A percentile compares a stretch with the other conserved stretches of the same genome.
These are phyloP conservation scores for Linum usitatissimum DNA, from an alignment of 345 rosid genomes.

Conservation along the genomic window DNA sequence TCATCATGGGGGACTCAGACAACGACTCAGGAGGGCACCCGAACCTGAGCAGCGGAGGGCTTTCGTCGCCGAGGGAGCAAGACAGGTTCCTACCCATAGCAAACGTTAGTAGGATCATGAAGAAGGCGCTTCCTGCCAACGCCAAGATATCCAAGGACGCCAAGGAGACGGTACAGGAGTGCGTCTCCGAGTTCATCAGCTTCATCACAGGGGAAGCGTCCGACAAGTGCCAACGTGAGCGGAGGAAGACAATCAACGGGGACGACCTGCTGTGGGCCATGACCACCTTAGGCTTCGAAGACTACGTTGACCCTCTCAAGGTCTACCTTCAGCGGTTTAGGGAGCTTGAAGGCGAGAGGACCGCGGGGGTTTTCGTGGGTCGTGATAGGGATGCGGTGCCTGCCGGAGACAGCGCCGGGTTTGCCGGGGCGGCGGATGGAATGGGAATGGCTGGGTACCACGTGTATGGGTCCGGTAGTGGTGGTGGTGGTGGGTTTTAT, in stretches of 20 bases:
- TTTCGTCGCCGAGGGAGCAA: slow-evolving; percentile 9
- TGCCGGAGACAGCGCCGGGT: no score
- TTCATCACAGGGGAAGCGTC: slow-evolving; percentile 20
- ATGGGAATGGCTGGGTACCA: slow-evolving; percentile 5
- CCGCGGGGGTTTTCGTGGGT: background rate
- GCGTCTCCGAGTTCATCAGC: slow-evolving; percentile 23
- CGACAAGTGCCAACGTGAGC: slow-evolving; percentile 20
- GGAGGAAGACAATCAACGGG: slow-evolving; percentile 19
- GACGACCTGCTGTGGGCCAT: slow-evolving; percentile 22
- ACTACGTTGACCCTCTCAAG: slow-evolving; percentile 16
- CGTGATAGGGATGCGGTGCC: slow-evolving; percentile 17
- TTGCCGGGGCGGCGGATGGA: slow-evolving; percentile 5
- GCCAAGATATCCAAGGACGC: slow-evolving; percentile 21
- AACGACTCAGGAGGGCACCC: slow-evolving; percentile 16
- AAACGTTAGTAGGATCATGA: slow-evolving; percentile 21
- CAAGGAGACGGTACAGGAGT: slow-evolving; percentile 18
- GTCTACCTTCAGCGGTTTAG: slow-evolving; percentile 17
- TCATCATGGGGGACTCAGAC: slow-evolving; percentile 17
- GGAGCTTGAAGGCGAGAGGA: slow-evolving; percentile 19
- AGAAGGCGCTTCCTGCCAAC: slow-evolving; percentile 17
- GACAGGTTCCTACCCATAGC: slow-evolving; percentile 18
- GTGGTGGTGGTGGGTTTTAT: slow-evolving; percentile 9
- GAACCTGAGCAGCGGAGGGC: background rate
- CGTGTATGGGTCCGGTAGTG: slow-evolving; percentile 14
- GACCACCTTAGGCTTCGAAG: slow-evolving; percentile 17